Evolutionary conservation across 106 monocot genomes (phyloP).

Genomic region (Dioscorea zingiberensis): DNA sequence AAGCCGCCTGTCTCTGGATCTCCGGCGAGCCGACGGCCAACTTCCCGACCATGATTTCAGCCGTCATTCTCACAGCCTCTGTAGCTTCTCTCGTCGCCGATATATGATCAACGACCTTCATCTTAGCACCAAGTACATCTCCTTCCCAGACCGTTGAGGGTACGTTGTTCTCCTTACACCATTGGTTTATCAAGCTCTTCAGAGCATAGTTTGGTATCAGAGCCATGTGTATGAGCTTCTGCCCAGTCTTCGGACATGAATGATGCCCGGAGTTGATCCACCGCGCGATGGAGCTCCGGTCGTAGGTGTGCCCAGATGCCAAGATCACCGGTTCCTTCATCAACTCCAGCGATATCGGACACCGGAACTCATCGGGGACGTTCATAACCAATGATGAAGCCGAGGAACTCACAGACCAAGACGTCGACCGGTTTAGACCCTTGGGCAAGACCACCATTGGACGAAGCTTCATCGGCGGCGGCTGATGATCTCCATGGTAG

Average conservation of each 20-base stretch:
- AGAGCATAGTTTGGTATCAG: conserved; percentile 45
- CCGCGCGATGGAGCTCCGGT: conserved; percentile 40
- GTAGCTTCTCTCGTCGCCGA: conserved; percentile 18
- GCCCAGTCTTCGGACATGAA: conserved; percentile 50
- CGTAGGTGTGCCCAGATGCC: conserved; percentile 48
- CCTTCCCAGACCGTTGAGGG: not conserved
- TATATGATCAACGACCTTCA: conserved; percentile 20
- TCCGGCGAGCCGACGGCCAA: conserved; percentile 40
- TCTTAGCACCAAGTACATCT: too few relatives aligned
- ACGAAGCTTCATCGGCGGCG: not conserved
- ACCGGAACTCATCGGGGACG: conserved; percentile 47
- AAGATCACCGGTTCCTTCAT: conserved; percentile 50
- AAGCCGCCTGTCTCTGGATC: conserved; percentile 41
- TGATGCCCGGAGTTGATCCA: conserved; percentile 52
- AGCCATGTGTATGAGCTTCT: too few relatives aligned
- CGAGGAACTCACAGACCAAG: conserved; percentile 1
- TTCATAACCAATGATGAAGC: conserved; percentile 7
- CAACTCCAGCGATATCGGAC: conserved; percentile 44
- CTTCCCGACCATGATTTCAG: conserved; percentile 49
- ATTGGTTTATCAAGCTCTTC: conserved; percentile 39
- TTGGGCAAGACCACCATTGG: not conserved
- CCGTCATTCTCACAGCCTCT: conserved; percentile 42
- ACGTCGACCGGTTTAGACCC: not conserved
- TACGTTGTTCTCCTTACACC: conserved; percentile 39
- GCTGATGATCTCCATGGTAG: not conserved